A percentile compares a stretch with the other conserved stretches of the same genome.
Evolutionary conservation across 2,329 filamentous ascomycete species (phyloP).

Genomic region (Penicillium griseofulvum): DNA sequence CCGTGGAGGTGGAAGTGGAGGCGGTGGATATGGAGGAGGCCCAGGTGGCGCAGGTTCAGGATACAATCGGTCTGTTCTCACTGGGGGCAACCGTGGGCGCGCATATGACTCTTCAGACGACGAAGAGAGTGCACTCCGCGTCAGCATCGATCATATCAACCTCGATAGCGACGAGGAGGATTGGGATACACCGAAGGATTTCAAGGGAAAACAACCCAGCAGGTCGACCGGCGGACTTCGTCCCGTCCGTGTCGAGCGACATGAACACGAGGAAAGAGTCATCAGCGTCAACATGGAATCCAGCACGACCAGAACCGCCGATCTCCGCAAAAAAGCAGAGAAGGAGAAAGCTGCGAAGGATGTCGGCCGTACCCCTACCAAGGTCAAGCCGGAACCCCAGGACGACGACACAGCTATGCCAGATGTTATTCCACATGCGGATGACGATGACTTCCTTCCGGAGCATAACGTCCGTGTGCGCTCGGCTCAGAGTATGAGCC

Average conservation of each 20-base stretch:
- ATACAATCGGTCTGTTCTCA: conserved; percentile 28
- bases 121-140: conserved; percentile 46
- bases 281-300: conserved; percentile 56
- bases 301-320: conserved; percentile 46
- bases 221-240: conserved; percentile 36
- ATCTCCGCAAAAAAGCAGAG: conserved; percentile 37
- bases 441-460: conserved; percentile 37
- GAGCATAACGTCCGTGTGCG: conserved; percentile 37
- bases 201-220: conserved; percentile 36
- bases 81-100: conserved; percentile 19
- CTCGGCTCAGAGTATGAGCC: conserved; percentile 7
- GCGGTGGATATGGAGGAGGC: conserved; percentile 28
- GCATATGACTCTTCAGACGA: conserved; percentile 42
- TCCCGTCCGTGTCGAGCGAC: conserved; percentile 56
- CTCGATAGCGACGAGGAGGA: conserved; percentile 54
- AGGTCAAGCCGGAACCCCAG: conserved; percentile 56
- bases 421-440: conserved; percentile 30
- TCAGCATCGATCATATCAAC: conserved; percentile 59
- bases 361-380: conserved; percentile 25
- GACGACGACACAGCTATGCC: conserved; percentile 44
- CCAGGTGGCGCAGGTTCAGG: conserved; percentile 27
- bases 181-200: conserved; percentile 18
- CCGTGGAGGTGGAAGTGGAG: conserved; percentile 25
- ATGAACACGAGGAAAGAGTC: conserved; percentile 55
- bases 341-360: conserved; percentile 34